These are phyloP conservation scores for Asterella californica DNA, from an alignment of 225 moss, liverwort and hornwort species.

Conservation along the genomic window DNA sequence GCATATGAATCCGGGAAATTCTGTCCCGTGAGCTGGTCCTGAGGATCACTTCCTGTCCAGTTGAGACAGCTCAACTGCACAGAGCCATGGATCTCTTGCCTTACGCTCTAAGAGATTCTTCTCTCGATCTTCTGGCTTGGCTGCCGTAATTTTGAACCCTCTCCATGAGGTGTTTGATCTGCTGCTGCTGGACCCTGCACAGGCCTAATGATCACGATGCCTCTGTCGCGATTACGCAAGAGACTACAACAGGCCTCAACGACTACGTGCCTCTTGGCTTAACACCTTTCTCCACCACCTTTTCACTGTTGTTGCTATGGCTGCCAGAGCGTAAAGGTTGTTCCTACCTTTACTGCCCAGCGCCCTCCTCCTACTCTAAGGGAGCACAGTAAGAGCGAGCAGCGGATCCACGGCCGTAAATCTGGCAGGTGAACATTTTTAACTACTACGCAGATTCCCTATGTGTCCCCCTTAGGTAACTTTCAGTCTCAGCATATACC, in stretches of 20 bases:
- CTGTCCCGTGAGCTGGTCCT: not conserved
- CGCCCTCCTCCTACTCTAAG: too few species aligned
- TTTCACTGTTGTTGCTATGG: not conserved
- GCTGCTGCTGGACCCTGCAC: not conserved
- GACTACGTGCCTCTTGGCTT: not conserved
- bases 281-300: not conserved
- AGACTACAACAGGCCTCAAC: conserved; percentile 2
- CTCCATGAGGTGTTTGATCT: not conserved
- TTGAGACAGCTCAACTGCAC: not conserved
- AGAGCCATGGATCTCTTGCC: not conserved
- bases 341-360: not conserved
- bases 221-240: not conserved
- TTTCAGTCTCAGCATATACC: too few species aligned
- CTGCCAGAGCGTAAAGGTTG: not conserved
- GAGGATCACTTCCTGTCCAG: not conserved
- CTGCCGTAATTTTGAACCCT: not conserved
- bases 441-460: too few species aligned
- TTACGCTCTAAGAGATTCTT: too few species aligned
- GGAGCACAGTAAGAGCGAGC: not conserved
- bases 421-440: not conserved
- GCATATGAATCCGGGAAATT: not conserved
- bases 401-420: not conserved
- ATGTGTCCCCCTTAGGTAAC: too few species aligned
- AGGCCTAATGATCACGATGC: not conserved
- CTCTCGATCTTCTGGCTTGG: too few species aligned